Base-by-base conservation (phyloP, 805 yeast genomes). In the Metschnikowia cubensis region DNA sequence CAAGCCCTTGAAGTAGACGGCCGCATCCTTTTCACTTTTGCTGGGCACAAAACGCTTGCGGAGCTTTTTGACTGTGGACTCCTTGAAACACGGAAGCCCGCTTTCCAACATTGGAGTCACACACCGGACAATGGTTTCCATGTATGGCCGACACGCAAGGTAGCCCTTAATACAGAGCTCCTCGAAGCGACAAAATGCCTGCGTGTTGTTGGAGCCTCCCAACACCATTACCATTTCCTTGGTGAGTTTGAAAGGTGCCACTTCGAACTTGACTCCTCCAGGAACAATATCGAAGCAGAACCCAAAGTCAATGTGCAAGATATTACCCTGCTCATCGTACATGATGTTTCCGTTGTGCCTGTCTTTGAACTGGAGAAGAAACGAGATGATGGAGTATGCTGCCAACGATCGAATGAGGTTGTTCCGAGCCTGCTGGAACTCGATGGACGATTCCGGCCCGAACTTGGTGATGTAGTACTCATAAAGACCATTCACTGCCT, bases 271-370 rank as follows among this genome's bases (percentile, higher is more conserved):
- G 44, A 94, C 97, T 34, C 99, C 99, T 57, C 99, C 99, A 8
- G 99, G 99, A 33, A 89, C 97, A 67, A 94, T 94, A 71, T 94
- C 99, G 66, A 94, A 95, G 61, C 97, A 91, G 77, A 94, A 94
- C 3, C 99, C 99, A 72, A 94, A 94, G 71, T 94, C 99, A 68
- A 95, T 89, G 68, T 94, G 99, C 54, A 95, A 73, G 53, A 95
- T 82, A 65, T 94, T 97, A 4, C 99, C 99, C 61, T 88, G 86
- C 52, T 85, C 89, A 64, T 94, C 99, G 63, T 94, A 89, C 88
- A 94, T 85, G 55, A 94, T 92, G 67, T 94, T 94, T 67, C 99
- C 99, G 70, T 94, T 94, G 69, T 94, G 99, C 63, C 99, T 82
- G 71, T 94, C 99, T 64, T 95, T 95, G 71, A 94, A 89, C 63